These are phyloP conservation scores for Lagenidium sp. DNA, from an alignment of 352 stramenopile species.

Conservation along the genomic window DNA sequence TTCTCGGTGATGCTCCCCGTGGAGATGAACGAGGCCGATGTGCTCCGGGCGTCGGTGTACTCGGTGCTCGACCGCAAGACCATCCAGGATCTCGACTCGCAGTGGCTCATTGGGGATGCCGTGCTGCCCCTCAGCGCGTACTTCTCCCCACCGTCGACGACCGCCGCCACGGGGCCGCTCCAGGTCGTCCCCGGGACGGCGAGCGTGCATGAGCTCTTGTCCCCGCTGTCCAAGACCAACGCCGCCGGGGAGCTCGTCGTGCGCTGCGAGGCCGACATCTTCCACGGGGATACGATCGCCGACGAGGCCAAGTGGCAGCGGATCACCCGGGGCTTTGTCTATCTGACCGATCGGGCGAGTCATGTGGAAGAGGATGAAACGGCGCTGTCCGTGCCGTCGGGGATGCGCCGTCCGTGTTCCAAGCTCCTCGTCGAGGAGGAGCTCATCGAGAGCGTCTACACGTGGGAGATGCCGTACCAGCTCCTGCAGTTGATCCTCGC, in stretches of 20 bases:
- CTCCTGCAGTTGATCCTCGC: constrained; percentile 70
- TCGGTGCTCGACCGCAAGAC: constrained; percentile 45
- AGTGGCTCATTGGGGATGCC: constrained; percentile 67
- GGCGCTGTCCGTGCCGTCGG: no score
- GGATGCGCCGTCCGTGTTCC: constrained; percentile 1
- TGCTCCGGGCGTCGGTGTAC: constrained; percentile 63
- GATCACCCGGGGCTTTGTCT: constrained; percentile 74
- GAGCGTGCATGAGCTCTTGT: constrained; percentile 49
- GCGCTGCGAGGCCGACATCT: constrained; percentile 61
- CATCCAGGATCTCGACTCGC: constrained; percentile 49
- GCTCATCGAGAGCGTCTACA: constrained; percentile 84
- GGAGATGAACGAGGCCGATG: constrained; percentile 34
- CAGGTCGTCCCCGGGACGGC: constrained; percentile 10
- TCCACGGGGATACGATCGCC: constrained; percentile 25
- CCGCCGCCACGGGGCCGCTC: constrained; percentile 17
- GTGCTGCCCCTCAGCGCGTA: constrained; percentile 45
- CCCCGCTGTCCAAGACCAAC: constrained; percentile 44
- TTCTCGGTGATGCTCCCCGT: constrained; percentile 76
- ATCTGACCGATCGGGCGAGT: not conserved
- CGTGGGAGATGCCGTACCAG: constrained; percentile 82
- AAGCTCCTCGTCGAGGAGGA: constrained; percentile 84
- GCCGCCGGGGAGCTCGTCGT: constrained; percentile 71
- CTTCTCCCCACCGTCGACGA: constrained; percentile 21
- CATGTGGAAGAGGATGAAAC: no score
- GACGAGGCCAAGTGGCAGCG: constrained; percentile 32